Conservation (phyloP, 2,329 filamentous ascomycete genomes). For the Onygenales sp. region DNA sequence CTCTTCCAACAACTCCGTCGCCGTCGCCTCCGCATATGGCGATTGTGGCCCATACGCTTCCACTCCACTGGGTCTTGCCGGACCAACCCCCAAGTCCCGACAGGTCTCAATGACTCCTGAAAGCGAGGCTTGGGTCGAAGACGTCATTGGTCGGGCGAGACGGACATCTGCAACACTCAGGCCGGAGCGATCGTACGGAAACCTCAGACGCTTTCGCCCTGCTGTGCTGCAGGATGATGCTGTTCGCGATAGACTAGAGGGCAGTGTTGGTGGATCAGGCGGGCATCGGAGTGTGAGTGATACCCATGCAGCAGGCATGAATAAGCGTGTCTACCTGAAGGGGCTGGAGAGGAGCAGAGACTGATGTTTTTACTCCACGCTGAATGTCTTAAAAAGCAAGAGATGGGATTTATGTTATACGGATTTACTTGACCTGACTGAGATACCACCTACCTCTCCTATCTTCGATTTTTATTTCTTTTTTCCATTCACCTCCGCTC, state of each 20-base stretch:
- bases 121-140: slow-evolving; percentile 40
- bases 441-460: no score
- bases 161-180: slow-evolving; percentile 26
- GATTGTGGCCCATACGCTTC: slow-evolving; percentile 16
- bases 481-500: no score
- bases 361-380: not conserved
- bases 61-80: slow-evolving; percentile 37
- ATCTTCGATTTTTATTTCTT: no score
- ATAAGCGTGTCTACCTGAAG: slow-evolving; percentile 28
- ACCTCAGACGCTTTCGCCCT: slow-evolving; percentile 7
- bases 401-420: not conserved
- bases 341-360: slow-evolving; percentile 20
- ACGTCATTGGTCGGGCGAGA: slow-evolving; percentile 36
- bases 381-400: not conserved
- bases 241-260: not conserved
- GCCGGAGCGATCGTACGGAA: slow-evolving; percentile 13
- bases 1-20: slow-evolving; percentile 29
- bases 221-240: slow-evolving; percentile 1
- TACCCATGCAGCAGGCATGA: slow-evolving; percentile 25
- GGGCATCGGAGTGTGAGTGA: slow-evolving; percentile 27
- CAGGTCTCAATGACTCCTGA: slow-evolving; percentile 34
- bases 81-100: slow-evolving; percentile 31
- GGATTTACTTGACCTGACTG: not conserved
- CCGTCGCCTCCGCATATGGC: slow-evolving; percentile 19
- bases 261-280: not conserved